phyloP scores from a whole-genome alignment of 257 asterid species.

The Verbascum thapsus region DNA sequence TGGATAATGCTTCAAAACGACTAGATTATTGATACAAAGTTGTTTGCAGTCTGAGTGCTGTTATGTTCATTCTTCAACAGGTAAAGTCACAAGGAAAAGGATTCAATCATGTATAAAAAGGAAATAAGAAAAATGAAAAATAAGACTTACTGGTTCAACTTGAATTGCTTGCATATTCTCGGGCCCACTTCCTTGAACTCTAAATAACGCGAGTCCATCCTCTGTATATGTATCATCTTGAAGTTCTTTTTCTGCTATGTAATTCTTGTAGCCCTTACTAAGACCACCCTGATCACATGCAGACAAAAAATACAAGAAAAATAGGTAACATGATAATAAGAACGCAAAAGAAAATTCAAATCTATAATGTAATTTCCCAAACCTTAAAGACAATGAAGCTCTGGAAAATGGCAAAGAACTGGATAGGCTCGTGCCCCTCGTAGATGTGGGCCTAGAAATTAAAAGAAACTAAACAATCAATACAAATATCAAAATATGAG shows the following conservation, averaged over 20 bases:
- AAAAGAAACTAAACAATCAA: conserved; percentile 34
- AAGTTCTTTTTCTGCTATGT: conserved; percentile 70
- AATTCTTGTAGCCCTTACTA: conserved; percentile 83
- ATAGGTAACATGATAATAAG: conserved; percentile 4
- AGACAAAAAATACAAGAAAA: conserved; percentile 31
- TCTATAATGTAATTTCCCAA: conserved; percentile 30
- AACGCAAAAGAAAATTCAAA: conserved; percentile 12
- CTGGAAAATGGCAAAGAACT: conserved; percentile 91
- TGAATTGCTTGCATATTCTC: conserved; percentile 99
- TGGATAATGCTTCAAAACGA: not conserved
- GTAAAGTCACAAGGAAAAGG: not conserved
- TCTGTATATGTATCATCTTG: conserved; percentile 86
- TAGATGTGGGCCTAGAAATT: conserved; percentile 70
- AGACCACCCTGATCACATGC: conserved; percentile 83
- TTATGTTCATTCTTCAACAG: not conserved
- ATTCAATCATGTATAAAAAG: not conserved
- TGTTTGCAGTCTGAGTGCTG: not conserved
- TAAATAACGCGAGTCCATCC: conserved; percentile 85
- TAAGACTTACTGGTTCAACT: conserved; percentile 84
- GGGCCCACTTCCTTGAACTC: conserved; percentile 98
- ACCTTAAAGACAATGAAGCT: conserved; percentile 93
- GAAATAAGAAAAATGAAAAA: conserved; percentile 20
- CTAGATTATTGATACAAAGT: not conserved
- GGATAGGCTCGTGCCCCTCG: conserved; percentile 91
- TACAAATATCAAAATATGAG: conserved; percentile 18